Conservation (phyloP, 148 eudicot species). For the Persicaria tinctoria region DNA sequence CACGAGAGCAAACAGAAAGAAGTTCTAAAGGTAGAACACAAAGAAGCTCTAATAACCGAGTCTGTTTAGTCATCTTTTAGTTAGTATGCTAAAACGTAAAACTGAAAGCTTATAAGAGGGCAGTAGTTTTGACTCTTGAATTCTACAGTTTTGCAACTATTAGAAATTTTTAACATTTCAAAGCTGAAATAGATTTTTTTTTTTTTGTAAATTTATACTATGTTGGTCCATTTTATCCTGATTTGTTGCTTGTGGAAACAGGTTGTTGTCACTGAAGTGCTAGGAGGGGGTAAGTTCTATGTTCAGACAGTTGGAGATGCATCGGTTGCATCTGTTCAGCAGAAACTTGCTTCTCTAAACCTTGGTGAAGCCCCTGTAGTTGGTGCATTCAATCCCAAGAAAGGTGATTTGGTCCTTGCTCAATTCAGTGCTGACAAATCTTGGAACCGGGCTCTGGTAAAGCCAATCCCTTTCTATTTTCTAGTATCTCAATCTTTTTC, state of each 20-base stretch:
- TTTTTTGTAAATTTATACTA: not conserved
- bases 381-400: conserved; percentile 77
- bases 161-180: not conserved
- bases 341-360: conserved; percentile 69
- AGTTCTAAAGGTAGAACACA: conserved; percentile 53
- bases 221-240: conserved; percentile 9
- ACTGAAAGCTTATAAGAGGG: not conserved
- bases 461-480: conserved; percentile 1
- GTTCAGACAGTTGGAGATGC: conserved; percentile 70
- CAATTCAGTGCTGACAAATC: conserved; percentile 82
- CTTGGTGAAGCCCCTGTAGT: conserved; percentile 64
- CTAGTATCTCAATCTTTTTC: not conserved
- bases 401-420: conserved; percentile 84
- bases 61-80: not conserved
- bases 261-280: conserved; percentile 79
- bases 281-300: conserved; percentile 87
- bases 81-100: not conserved
- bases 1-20: conserved; percentile 64
- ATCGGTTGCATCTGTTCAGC: conserved; percentile 63
- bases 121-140: not conserved
- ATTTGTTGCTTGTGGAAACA: conserved; percentile 16
- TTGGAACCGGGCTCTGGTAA: conserved; percentile 96
- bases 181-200: not conserved
- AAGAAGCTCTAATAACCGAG: not conserved
- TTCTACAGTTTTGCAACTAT: not conserved